A percentile compares a stretch with the other conserved stretches of the same genome.
These are phyloP conservation scores for Salix suchowensis DNA, from an alignment of 345 rosid genomes.

Conservation along the genomic window DNA sequence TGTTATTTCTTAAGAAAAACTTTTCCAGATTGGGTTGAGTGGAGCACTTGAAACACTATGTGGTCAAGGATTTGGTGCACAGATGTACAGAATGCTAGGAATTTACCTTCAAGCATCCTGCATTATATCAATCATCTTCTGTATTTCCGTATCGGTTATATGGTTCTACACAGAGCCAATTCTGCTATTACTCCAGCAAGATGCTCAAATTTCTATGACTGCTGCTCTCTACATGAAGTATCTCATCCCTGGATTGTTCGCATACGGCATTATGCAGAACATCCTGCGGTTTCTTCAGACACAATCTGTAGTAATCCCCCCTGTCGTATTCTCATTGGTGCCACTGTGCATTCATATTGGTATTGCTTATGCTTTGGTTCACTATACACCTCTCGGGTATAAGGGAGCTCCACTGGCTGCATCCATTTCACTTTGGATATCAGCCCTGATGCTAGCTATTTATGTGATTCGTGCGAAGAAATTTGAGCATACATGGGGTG, in stretches of 20 bases:
- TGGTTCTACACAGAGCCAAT: constrained; percentile 22
- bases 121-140: constrained; percentile 14
- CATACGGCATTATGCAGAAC: constrained; percentile 19
- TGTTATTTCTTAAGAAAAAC: not conserved
- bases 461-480: constrained; percentile 2
- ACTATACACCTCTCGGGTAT: constrained; percentile 7
- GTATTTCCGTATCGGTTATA: not conserved
- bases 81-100: constrained; percentile 11
- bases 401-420: constrained; percentile 17
- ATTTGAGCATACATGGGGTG: constrained; percentile 18
- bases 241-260: constrained; percentile 24
- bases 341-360: constrained; percentile 16
- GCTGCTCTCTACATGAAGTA: constrained; percentile 19
- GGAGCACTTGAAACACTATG: constrained; percentile 19
- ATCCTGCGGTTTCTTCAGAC: constrained; percentile 22
- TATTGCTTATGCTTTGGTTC: constrained; percentile 13
- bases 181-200: constrained; percentile 12
- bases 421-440: constrained; percentile 16
- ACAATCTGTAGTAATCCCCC: constrained; percentile 14
- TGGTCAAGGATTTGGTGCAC: constrained; percentile 21
- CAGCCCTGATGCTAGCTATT: not conserved
- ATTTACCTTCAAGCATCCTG: constrained; percentile 15
- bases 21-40: constrained; percentile 6
- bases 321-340: constrained; percentile 2
- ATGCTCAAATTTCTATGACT: not conserved